These are phyloP conservation scores for Nannochloropsis salina DNA, from an alignment of 108 stramenopile species.

Conservation along the genomic window DNA sequence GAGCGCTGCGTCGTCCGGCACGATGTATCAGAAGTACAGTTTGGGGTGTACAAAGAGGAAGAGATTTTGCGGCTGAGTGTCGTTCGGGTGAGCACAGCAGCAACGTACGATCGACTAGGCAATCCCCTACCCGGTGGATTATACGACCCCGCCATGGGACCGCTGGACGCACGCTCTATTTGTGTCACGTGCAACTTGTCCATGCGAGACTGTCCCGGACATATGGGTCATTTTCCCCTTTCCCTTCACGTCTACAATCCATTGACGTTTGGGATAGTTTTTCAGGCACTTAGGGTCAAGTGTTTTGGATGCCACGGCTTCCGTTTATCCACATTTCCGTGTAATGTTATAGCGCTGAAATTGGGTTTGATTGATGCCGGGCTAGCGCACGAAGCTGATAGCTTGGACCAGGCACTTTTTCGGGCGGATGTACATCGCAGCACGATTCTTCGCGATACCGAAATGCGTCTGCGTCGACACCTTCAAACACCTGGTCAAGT, in stretches of 20 bases:
- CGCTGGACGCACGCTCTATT: constrained; percentile 54
- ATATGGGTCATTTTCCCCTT: constrained; percentile 83
- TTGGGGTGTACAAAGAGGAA: constrained; percentile 72
- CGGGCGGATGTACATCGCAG: constrained; percentile 4
- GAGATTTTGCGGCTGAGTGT: constrained; percentile 78
- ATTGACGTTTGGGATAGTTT: constrained; percentile 67
- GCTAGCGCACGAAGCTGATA: constrained; percentile 50
- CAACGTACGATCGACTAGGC: constrained; percentile 72
- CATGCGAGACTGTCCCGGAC: constrained; percentile 80
- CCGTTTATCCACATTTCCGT: constrained; percentile 48
- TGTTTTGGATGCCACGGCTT: constrained; percentile 89
- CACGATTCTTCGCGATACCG: constrained; percentile 18
- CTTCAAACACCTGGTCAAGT: not conserved
- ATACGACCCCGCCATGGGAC: constrained; percentile 88
- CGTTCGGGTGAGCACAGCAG: constrained; percentile 74
- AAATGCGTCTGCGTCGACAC: constrained; percentile 27
- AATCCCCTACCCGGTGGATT: constrained; percentile 77
- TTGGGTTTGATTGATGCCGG: not conserved
- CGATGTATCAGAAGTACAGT: constrained; percentile 50
- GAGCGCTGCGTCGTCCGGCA: constrained; percentile 52
- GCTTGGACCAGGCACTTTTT: constrained; percentile 59
- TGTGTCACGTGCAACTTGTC: constrained; percentile 85
- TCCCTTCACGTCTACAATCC: constrained; percentile 93
- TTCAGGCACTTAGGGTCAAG: constrained; percentile 73
- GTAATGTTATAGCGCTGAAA: constrained; percentile 34